Conservation (phyloP, 352 stramenopile species). For the Globisporangium splendens region DNA sequence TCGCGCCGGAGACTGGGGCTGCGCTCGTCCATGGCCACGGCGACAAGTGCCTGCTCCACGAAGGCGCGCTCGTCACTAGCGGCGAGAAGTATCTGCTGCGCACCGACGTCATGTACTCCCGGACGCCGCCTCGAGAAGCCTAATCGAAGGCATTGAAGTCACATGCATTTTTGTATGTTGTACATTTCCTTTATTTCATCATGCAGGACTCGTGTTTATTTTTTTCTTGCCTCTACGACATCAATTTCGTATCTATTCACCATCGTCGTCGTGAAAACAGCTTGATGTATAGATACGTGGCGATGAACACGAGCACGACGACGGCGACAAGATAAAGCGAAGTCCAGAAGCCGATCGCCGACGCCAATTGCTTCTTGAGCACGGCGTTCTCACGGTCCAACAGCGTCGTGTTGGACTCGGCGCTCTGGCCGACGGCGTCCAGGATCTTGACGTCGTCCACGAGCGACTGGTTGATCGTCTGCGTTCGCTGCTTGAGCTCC, state of each 20-base stretch:
- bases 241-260: conserved; percentile 21
- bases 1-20: conserved; percentile 59
- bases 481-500: conserved; percentile 67
- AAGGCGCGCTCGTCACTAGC: conserved; percentile 56
- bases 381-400: conserved; percentile 59
- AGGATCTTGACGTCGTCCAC: conserved; percentile 72
- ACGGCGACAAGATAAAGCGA: conserved; percentile 64
- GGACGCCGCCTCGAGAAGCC: conserved; percentile 7
- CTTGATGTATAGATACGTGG: conserved; percentile 81
- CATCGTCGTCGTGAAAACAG: conserved; percentile 55
- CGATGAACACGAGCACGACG: conserved; percentile 56
- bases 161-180: no score
- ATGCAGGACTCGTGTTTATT: no score
- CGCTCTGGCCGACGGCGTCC: conserved; percentile 65
- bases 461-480: conserved; percentile 73
- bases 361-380: conserved; percentile 61
- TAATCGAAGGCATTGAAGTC: not conserved
- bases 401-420: conserved; percentile 58
- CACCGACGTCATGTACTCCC: conserved; percentile 81
- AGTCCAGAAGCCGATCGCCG: conserved; percentile 74
- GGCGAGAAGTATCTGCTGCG: conserved; percentile 74
- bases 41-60: conserved; percentile 72
- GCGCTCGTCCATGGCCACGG: conserved; percentile 73
- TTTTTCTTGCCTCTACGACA: no score
- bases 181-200: no score